These are phyloP conservation scores for Purshia tridentata DNA, from an alignment of 306 rosid genomes.

Conservation along the genomic window DNA sequence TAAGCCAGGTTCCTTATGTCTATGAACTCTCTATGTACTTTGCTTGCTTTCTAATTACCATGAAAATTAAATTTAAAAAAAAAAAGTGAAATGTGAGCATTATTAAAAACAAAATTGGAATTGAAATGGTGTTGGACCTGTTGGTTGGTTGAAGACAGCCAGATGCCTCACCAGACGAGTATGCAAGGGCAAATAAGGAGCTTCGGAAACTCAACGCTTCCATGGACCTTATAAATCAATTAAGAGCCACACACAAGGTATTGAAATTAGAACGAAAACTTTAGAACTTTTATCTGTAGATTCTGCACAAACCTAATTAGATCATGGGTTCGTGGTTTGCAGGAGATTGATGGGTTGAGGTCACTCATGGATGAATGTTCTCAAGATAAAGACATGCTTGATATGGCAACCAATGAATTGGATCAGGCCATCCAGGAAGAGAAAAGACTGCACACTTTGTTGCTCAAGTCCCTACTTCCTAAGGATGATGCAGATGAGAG, in stretches of 20 bases:
- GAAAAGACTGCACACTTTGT: conserved; percentile 52
- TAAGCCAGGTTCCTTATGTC: conserved; percentile 46
- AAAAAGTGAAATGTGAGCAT: not conserved
- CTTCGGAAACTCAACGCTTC: conserved; percentile 68
- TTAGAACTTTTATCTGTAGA: not conserved
- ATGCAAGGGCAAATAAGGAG: conserved; percentile 87
- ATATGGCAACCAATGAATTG: conserved; percentile 72
- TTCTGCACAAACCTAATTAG: not conserved
- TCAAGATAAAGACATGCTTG: conserved; percentile 82
- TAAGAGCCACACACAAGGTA: conserved; percentile 83
- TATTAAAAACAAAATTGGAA: not conserved
- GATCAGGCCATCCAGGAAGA: conserved; percentile 57
- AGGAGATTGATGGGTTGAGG: conserved; percentile 79
- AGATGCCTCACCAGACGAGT: conserved; percentile 70
- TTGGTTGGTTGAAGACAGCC: conserved; percentile 80
- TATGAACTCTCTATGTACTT: too few relatives aligned
- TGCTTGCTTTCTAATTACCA: too few relatives aligned
- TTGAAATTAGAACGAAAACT: not conserved
- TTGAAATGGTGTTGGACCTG: not conserved
- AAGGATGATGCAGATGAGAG: conserved; percentile 95
- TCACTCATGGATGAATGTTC: conserved; percentile 60
- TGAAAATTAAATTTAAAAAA: too few relatives aligned
- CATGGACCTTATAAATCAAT: conserved; percentile 57
- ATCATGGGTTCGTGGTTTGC: not conserved
- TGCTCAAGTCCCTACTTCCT: conserved; percentile 80